Evolutionary conservation across 495 filamentous ascomycete species (phyloP), one percentile per base, ranked within the genome.

Genomic region (Penicillium lagena): DNA sequence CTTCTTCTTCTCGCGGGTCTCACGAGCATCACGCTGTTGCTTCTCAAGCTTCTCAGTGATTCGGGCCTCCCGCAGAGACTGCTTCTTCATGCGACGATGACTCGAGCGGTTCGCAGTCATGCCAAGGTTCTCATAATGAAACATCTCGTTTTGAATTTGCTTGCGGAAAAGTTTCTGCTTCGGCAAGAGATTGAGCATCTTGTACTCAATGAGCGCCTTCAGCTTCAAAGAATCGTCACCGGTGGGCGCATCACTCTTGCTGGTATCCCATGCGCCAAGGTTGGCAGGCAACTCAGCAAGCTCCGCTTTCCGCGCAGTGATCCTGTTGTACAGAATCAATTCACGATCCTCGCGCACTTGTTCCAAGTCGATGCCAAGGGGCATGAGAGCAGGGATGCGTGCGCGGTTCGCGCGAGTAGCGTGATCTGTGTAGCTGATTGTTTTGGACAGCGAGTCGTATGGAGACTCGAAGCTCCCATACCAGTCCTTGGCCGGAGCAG

Each of bases 1-100:
- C 72, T 93, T 96, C 78, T 93, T 87, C 78, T 91, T 91, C 68
- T 98, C 94, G 35, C 89, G 81, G 29, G 81, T 85, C 67, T 96
- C 93, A 35, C 93, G 85, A 44, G 89, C 89, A 64, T 96, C 90
- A 39, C 93, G 86, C 59, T 97, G 94, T 61, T 97, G 89, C 70
- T 97, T 97, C 77, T 98, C 93, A 2, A 98, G 77, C 59, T 95
- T 96, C 75, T 98, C 93, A 3, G 93, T 98, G 52, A 96, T 90
- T 30, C 93, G 83, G 30, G 93, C 94, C 63, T 98, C 93, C n/a
- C 90, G 83, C 40, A 96, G 71, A 17, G 86, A 90, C 56, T 95
- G 90, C 65, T 95, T 96, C 82, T 97, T 98, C 73, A 91, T 89
- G 14, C 91, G 83, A 17, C 93, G 85, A 58, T 95, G 96, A 52